phyloP scores from a whole-genome alignment of 2,329 filamentous ascomycete genomes.

The Aureobasidium sp. region DNA sequence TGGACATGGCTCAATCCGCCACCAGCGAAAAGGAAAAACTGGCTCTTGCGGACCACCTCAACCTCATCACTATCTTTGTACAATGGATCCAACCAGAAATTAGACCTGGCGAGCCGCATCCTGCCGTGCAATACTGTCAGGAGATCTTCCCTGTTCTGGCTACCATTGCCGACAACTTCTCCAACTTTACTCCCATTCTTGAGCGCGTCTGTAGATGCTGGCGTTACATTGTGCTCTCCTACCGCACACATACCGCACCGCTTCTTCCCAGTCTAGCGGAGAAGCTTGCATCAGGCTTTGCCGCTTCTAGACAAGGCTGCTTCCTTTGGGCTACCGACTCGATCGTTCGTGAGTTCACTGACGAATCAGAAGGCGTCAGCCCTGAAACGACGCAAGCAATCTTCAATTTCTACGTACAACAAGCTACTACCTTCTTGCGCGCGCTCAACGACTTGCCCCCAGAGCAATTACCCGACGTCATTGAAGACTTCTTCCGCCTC shows the following conservation, averaged over 20 bases:
- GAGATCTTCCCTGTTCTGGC: conserved; percentile 85
- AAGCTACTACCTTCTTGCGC: conserved; percentile 80
- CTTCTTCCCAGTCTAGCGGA: conserved; percentile 78
- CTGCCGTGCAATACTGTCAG: conserved; percentile 91
- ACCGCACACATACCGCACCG: conserved; percentile 79
- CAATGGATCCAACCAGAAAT: conserved; percentile 70
- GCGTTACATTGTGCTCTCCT: conserved; percentile 94
- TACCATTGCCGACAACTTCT: conserved; percentile 80
- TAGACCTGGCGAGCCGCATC: conserved; percentile 64
- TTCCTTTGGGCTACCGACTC: conserved; percentile 98
- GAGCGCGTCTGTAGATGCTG: conserved; percentile 92
- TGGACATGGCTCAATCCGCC: conserved; percentile 78
- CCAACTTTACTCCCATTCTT: conserved; percentile 77
- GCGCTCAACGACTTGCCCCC: conserved; percentile 78
- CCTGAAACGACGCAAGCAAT: conserved; percentile 76
- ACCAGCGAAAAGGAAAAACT: conserved; percentile 76
- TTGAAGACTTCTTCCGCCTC: conserved; percentile 94
- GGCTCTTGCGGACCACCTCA: conserved; percentile 85
- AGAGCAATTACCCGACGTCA: conserved; percentile 70
- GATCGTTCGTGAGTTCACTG: conserved; percentile 89
- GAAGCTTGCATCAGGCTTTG: conserved; percentile 78
- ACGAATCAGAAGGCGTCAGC: conserved; percentile 78
- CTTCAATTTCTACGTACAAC: conserved; percentile 89
- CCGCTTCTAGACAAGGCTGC: conserved; percentile 79
- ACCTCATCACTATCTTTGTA: conserved; percentile 85